Evolutionary conservation across 176 grass and related monocot genomes (phyloP), one percentile per base, ranked within the genome.

Genomic region (Aegilops speltoides): DNA sequence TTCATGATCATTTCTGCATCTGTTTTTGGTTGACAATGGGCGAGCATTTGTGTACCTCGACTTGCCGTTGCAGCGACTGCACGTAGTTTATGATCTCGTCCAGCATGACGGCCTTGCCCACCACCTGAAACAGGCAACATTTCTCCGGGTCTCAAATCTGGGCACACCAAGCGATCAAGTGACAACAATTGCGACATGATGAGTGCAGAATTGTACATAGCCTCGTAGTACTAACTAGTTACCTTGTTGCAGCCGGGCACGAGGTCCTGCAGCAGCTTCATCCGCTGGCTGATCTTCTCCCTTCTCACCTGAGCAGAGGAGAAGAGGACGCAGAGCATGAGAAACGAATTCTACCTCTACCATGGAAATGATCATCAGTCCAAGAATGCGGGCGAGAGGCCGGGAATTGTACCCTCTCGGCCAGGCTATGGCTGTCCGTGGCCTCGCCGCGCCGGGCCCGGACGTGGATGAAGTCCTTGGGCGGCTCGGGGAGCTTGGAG

Each of bases 71-170:
- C 87, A 99, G 79, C 31, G 97, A 99, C 38, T 99, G 97, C 80
- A 99, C 97, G 17, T 99, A 99, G 89, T 97, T 99, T 80, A 99
- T 99, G 84, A 99, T 99, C 85, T 99, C 97, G 81, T 99, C 97
- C 3, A 99, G 97, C 97, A 99, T 99, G 22, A 99, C 94, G 32
- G 97, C 97, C 90, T 99, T 99, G 85, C 94, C 97, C 32, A 93
- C 93, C 68, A 99, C 94, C 97, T 99, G 84, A 82, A 94, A 90
- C 76, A 79, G 76, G 85, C 65, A 87, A 93, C 62, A 79, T 89
- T 85, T 91, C 3, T 7, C 43, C 77, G 10, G 72, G 64, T 89
- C 81, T 81, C 81, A 67, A 85, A 89, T 73, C 45, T 73, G 88
- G 86, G 57, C 79, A 80, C 85, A 86, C 57, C 72, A 22, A 65